Evolutionary conservation across 345 rosid genomes (phyloP), one percentile per base, ranked within the genome.

Genomic region (Mangifera indica): DNA sequence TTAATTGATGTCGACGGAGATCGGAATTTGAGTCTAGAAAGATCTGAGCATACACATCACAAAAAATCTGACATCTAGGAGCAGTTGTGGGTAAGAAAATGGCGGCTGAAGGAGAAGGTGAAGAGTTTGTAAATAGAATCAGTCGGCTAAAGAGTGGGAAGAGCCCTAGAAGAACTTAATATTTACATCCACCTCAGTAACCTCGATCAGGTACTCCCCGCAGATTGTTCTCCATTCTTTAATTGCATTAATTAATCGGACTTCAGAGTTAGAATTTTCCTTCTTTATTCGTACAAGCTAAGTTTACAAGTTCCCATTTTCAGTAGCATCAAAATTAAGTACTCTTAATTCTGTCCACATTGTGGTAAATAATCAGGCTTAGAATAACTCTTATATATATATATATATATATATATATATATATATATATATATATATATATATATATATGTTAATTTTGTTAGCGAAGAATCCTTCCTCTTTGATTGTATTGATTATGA

Each of bases 161-260:
- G 93, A 42, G 80, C 87, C 7, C 86, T 94, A 54, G 98, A 92
- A 69, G 86, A 76, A 46, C 85, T 95, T 18, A 82, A 95, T 15
- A 84, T 89, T 67, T 94, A 83, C 70, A 80, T 89, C 78, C 98
- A 92, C 78, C 89, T 94, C 75, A 92, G 98, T 87, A 87, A 80
- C 63, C 91, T 89, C 76, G 61, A 84, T 60, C 98, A 90, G 96
- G 95, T 90, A 6, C 44, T 46, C 9, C 74, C 67, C 13, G 72
- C 62, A 58, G 18, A 46, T 44, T 44, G 32, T 8, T 2, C 58
- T 45, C 10, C 17, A n/a, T 73, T 44, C 12, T 12, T 4, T 53
- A 34, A 18, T 49, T 6, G 0, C 42, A 9, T 37, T 49, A 5
- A 49, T 13, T 15, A 13, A 46, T 46, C 51, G 3, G 15, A 46